Percentiles rank a stretch among this genome's conserved stretches.
Conservation (phyloP, 768 basidiomycete species). For the Tricholoma bakamatsutake region DNA sequence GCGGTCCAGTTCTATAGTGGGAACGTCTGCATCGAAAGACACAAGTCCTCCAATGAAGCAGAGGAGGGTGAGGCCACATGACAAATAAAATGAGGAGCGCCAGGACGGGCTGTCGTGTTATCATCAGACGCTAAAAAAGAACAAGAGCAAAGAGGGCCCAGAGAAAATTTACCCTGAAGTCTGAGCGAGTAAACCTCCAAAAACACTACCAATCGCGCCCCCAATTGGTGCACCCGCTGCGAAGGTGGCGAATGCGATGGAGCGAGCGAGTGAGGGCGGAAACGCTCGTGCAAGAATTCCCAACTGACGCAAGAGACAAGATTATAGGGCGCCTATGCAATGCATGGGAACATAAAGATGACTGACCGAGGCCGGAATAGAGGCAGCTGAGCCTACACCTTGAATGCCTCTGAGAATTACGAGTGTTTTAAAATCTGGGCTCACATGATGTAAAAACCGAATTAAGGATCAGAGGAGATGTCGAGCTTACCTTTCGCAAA, state of each 20-base stretch:
- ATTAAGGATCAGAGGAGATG: not conserved
- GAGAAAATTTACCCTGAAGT: conserved; percentile 29
- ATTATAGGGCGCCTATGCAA: not conserved
- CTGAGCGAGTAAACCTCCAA: conserved; percentile 73
- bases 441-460: not conserved
- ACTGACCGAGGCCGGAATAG: conserved; percentile 63
- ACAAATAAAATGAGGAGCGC: conserved; percentile 58
- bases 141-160: not conserved
- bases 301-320: conserved; percentile 33
- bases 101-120: conserved; percentile 43
- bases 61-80: conserved; percentile 49
- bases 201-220: conserved; percentile 57
- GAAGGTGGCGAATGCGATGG: conserved; percentile 78
- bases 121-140: not conserved
- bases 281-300: conserved; percentile 83
- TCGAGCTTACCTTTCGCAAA: conserved; percentile 45
- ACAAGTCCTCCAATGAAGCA: conserved; percentile 48
- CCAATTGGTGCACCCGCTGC: conserved; percentile 83
- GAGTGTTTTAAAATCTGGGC: conserved; percentile 51
- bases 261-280: conserved; percentile 57
- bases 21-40: conserved; percentile 57
- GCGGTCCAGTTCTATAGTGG: conserved; percentile 33
- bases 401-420: conserved; percentile 72
- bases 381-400: conserved; percentile 75
- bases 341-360: conserved; percentile 12